phyloP scores from a whole-genome alignment of 768 basidiomycete species.

The Naganishia friedmannii region DNA sequence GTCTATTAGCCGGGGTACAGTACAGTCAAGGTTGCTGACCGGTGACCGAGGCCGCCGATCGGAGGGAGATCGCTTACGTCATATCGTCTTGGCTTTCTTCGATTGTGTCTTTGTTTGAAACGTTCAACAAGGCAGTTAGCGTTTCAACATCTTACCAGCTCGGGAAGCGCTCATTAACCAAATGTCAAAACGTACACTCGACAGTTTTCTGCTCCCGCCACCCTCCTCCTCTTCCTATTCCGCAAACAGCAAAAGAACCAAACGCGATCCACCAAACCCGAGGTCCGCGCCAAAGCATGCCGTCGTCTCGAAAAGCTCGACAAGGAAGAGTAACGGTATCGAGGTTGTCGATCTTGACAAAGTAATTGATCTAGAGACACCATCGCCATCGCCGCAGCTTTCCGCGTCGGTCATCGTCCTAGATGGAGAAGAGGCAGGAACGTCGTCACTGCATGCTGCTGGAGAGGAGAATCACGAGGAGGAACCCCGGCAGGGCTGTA shows the following conservation, averaged over 20 bases:
- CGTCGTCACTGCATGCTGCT: neutral
- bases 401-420: neutral
- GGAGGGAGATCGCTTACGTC: neutral
- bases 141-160: no score
- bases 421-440: neutral
- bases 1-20: neutral
- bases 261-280: neutral
- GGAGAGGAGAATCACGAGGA: neutral
- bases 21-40: neutral
- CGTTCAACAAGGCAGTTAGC: no score
- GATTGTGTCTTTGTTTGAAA: no score
- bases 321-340: constrained; percentile 6
- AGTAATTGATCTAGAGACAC: constrained; percentile 21
- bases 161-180: neutral
- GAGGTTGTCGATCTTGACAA: constrained; percentile 4
- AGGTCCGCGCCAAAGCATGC: neutral
- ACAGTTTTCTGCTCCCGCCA: constrained; percentile 19
- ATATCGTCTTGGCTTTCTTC: neutral
- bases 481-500: neutral
- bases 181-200: constrained; percentile 27
- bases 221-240: neutral
- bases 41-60: neutral
- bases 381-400: constrained; percentile 12
- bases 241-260: constrained; percentile 4
- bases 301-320: neutral